phyloP scores from a whole-genome alignment of 2,329 filamentous ascomycete species.

The Colletotrichum liaoningense region DNA sequence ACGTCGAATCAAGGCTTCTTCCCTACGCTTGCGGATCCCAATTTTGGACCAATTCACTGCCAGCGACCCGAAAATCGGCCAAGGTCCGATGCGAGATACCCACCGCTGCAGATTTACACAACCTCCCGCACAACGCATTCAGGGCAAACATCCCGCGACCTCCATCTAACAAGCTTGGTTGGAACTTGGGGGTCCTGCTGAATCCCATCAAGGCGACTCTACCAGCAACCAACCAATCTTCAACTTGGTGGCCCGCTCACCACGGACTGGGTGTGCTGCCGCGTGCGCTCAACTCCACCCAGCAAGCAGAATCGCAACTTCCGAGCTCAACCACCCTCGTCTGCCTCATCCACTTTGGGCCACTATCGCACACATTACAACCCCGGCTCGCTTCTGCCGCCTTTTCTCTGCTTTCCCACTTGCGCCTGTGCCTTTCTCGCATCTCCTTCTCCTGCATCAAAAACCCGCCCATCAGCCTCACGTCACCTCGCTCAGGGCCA shows the following conservation, averaged over 20 bases:
- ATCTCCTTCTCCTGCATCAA: constrained; percentile 21
- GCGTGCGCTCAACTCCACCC: constrained; percentile 25
- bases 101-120: constrained; percentile 13
- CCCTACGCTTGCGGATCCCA: neutral
- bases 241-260: constrained; percentile 9
- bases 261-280: constrained; percentile 23
- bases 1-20: neutral
- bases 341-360: constrained; percentile 29
- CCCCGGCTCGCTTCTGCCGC: constrained; percentile 23
- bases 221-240: constrained; percentile 1
- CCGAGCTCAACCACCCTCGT: constrained; percentile 23
- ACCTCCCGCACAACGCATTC: constrained; percentile 9
- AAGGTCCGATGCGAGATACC: constrained; percentile 27
- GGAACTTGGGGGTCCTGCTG: neutral
- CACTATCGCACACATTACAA: constrained; percentile 10
- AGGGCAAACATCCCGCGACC: constrained; percentile 3
- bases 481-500: neutral
- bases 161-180: constrained; percentile 8
- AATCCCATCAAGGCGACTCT: constrained; percentile 4
- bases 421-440: neutral
- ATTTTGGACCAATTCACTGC: neutral
- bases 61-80: constrained; percentile 1
- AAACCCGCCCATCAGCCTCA: constrained; percentile 8
- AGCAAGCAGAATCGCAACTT: constrained; percentile 32
- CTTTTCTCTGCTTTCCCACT: constrained; percentile 26